phyloP scores from a whole-genome alignment of 805 yeast genomes.

The Starmerella etchellsii region DNA sequence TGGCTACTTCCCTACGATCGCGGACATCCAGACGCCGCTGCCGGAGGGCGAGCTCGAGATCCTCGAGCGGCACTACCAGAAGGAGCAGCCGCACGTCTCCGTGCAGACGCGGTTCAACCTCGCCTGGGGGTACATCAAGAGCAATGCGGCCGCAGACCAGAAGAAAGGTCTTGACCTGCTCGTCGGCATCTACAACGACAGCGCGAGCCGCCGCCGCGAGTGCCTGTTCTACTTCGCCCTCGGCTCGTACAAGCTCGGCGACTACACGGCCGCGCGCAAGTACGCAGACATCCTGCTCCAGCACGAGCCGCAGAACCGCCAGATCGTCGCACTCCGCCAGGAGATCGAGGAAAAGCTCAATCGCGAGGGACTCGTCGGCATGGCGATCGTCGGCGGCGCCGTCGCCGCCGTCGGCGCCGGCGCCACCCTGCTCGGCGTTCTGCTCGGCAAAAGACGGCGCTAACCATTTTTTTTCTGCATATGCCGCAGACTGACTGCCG shows the following conservation, averaged over 20 bases:
- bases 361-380: constrained; percentile 75
- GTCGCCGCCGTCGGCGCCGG: constrained; percentile 70
- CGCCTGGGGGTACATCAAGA: constrained; percentile 90
- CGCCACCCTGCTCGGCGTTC: constrained; percentile 34
- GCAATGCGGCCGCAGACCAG: constrained; percentile 48
- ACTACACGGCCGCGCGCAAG: constrained; percentile 70
- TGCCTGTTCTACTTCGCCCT: constrained; percentile 75
- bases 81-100: constrained; percentile 69
- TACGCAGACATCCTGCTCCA: constrained; percentile 66
- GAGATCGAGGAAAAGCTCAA: constrained; percentile 77
- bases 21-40: constrained; percentile 34
- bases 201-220: constrained; percentile 76
- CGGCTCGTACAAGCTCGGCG: constrained; percentile 81
- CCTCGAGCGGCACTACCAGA: constrained; percentile 59
- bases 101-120: constrained; percentile 82
- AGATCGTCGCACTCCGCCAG: constrained; percentile 56
- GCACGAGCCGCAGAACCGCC: constrained; percentile 75
- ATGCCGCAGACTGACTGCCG: too few species aligned
- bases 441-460: constrained; percentile 19
- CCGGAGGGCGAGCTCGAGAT: constrained; percentile 63
- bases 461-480: not conserved
- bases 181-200: constrained; percentile 46
- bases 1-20: constrained; percentile 20
- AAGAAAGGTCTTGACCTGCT: constrained; percentile 67
- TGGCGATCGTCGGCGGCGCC: constrained; percentile 76